phyloP scores from a whole-genome alignment of 495 filamentous ascomycete genomes.

The Cairneyella variabilis region DNA sequence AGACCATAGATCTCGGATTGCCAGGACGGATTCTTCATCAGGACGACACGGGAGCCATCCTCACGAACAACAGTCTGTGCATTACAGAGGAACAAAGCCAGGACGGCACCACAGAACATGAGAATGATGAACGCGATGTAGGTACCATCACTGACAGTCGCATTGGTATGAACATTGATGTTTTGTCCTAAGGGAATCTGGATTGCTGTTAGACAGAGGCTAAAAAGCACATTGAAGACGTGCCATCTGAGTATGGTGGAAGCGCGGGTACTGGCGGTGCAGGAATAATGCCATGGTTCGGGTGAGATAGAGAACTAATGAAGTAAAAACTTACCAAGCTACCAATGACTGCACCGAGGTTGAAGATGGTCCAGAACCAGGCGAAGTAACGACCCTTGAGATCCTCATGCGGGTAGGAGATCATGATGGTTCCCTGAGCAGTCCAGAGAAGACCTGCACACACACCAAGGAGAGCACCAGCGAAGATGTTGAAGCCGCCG shows the following conservation, averaged over 20 bases:
- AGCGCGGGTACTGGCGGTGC: no score
- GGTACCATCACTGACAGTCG: constrained; percentile 73
- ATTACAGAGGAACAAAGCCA: constrained; percentile 71
- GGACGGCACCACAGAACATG: constrained; percentile 69
- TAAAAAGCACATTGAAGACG: no score
- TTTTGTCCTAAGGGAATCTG: constrained; percentile 78
- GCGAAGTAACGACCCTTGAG: constrained; percentile 87
- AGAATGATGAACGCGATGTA: constrained; percentile 90
- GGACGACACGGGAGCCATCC: constrained; percentile 77
- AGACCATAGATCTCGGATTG: constrained; percentile 74
- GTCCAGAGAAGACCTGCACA: constrained; percentile 89
- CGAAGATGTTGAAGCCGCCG: constrained; percentile 72
- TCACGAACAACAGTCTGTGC: constrained; percentile 63
- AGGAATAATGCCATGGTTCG: not conserved
- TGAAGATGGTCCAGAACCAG: constrained; percentile 95
- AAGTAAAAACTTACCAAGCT: constrained; percentile 55
- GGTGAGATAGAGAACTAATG: not conserved
- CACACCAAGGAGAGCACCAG: constrained; percentile 67
- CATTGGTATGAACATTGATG: constrained; percentile 55
- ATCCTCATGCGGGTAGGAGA: constrained; percentile 80
- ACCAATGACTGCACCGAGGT: constrained; percentile 87
- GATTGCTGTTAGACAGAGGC: not conserved
- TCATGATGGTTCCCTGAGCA: constrained; percentile 93
- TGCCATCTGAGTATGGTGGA: no score
- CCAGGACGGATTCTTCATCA: constrained; percentile 85